Conservation (phyloP, 805 yeast species). For the Candida ovalis region DNA sequence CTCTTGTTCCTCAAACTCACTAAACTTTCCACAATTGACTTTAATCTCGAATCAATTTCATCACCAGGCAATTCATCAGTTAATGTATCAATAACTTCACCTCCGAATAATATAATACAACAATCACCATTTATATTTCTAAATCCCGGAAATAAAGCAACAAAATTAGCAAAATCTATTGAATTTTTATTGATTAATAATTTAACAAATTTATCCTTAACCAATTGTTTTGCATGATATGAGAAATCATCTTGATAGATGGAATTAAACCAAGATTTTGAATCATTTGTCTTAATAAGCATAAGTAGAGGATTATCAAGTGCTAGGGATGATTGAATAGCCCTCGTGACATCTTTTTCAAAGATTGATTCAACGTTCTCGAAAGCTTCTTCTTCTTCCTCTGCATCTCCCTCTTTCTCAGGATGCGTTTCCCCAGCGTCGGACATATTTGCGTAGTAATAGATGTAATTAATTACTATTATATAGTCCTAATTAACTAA, state of each 20-base stretch:
- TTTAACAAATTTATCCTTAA: constrained; percentile 33
- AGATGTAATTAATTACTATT: too few relatives aligned
- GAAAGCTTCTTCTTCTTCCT: background rate
- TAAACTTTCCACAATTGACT: constrained; percentile 12
- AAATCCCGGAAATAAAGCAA: constrained; percentile 48
- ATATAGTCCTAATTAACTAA: too few relatives aligned
- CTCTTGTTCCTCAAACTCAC: background rate
- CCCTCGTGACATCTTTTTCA: constrained; percentile 24
- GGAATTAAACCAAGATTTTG: constrained; percentile 21
- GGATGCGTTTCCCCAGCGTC: too few relatives aligned
- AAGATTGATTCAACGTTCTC: constrained; percentile 8
- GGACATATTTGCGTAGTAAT: too few relatives aligned
- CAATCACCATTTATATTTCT: constrained; percentile 25
- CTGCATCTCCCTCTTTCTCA: too few relatives aligned
- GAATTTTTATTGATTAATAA: constrained; percentile 39
- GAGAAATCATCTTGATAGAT: constrained; percentile 19
- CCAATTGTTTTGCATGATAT: constrained; percentile 15
- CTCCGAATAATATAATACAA: constrained; percentile 48
- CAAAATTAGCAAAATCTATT: constrained; percentile 43
- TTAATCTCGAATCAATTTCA: constrained; percentile 28
- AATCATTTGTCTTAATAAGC: constrained; percentile 28
- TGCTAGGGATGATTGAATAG: constrained; percentile 38
- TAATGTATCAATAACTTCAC: constrained; percentile 43
- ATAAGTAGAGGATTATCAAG: constrained; percentile 38
- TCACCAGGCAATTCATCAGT: constrained; percentile 29